phyloP scores from a whole-genome alignment of 331 rosid species.

The Quercus tomentella region DNA sequence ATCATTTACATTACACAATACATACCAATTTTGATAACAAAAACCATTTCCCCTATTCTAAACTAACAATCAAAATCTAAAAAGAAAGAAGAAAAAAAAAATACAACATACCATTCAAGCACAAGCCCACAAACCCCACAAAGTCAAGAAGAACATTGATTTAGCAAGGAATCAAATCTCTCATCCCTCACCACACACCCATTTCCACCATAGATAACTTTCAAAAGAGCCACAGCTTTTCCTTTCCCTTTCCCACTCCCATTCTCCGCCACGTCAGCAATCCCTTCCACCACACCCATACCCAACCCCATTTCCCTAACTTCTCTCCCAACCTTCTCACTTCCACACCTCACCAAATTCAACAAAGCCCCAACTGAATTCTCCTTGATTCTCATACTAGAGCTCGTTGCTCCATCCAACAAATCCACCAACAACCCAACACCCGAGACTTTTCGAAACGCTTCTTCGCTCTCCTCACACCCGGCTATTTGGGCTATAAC shows the following conservation, averaged over 20 bases:
- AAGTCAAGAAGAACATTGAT: conserved; percentile 20
- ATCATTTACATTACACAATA: too few relatives aligned
- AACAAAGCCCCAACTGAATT: conserved; percentile 76
- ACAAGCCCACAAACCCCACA: neutral
- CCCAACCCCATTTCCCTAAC: conserved; percentile 46
- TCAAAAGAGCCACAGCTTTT: conserved; percentile 55
- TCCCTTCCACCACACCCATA: conserved; percentile 48
- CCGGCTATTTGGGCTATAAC: conserved; percentile 93
- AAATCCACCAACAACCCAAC: conserved; percentile 54
- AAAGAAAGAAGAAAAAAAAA: neutral
- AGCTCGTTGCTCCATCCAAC: conserved; percentile 50
- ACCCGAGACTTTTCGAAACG: conserved; percentile 54
- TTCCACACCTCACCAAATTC: conserved; percentile 55
- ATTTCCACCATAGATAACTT: conserved; percentile 35
- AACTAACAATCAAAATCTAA: too few relatives aligned
- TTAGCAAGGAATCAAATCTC: conserved; percentile 37
- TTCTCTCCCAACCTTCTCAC: conserved; percentile 48
- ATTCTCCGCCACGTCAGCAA: conserved; percentile 50
- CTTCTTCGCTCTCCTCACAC: conserved; percentile 77
- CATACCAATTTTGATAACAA: too few relatives aligned
- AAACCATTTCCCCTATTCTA: too few relatives aligned
- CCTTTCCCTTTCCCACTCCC: conserved; percentile 54
- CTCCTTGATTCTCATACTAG: conserved; percentile 74
- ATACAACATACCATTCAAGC: neutral
- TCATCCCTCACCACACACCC: conserved; percentile 24